Conservation (phyloP, 352 stramenopile species). For the Thalassiosira livingstoniorum region DNA sequence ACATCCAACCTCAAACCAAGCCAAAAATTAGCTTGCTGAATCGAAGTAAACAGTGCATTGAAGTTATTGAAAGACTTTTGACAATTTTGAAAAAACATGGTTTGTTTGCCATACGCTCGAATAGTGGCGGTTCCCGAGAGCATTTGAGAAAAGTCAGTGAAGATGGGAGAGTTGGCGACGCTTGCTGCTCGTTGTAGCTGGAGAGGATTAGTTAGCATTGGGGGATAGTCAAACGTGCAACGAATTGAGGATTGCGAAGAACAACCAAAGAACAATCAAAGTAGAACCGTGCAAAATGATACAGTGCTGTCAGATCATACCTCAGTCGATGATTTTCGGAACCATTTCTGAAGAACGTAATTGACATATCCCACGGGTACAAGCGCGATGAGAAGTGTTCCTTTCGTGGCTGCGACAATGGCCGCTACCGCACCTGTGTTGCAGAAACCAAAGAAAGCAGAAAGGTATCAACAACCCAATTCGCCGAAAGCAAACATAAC, state of each 20-base stretch:
- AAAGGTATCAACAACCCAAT: too few species aligned
- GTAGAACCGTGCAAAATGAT: too few species aligned
- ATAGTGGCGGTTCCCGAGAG: constrained; percentile 85
- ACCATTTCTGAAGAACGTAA: constrained; percentile 84
- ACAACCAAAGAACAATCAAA: neutral
- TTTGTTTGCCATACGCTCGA: constrained; percentile 83
- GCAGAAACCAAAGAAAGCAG: too few species aligned
- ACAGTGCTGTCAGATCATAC: too few species aligned
- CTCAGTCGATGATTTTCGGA: constrained; percentile 85
- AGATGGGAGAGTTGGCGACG: constrained; percentile 84
- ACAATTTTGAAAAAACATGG: constrained; percentile 80
- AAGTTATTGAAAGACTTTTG: constrained; percentile 82
- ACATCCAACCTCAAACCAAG: constrained; percentile 86
- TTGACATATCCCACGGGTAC: constrained; percentile 89
- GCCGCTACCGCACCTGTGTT: constrained; percentile 85
- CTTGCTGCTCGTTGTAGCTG: constrained; percentile 1
- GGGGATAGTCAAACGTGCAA: neutral
- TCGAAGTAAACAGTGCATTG: constrained; percentile 76
- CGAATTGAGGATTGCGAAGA: neutral
- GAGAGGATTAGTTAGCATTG: neutral
- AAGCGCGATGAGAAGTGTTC: constrained; percentile 81
- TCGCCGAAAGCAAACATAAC: too few species aligned
- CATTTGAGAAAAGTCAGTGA: constrained; percentile 86
- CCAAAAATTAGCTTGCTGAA: constrained; percentile 85
- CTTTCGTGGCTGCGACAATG: constrained; percentile 87